These are phyloP conservation scores for Jamesozyma piceae DNA, from an alignment of 805 yeast species.

Conservation along the genomic window DNA sequence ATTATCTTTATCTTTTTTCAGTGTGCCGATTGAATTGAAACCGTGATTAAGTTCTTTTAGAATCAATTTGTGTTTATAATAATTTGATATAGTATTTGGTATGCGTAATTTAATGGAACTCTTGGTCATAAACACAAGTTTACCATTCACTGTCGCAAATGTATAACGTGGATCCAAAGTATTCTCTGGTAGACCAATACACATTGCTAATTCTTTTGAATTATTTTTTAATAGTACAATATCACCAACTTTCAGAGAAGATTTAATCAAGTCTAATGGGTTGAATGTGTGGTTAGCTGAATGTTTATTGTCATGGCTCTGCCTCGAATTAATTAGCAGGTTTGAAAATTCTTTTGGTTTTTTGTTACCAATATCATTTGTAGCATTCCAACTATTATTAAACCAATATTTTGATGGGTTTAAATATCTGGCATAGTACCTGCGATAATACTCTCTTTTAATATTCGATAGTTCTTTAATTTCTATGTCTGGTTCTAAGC, in stretches of 20 bases:
- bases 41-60: constrained; percentile 15
- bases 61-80: constrained; percentile 8
- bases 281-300: neutral
- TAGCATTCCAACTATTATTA: constrained; percentile 1
- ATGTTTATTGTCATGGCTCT: neutral
- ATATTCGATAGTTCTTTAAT: constrained; percentile 19
- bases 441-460: constrained; percentile 10
- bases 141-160: constrained; percentile 49
- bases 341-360: neutral
- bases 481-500: constrained; percentile 22
- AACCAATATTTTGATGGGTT: constrained; percentile 24
- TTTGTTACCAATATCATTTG: no score
- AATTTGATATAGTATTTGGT: constrained; percentile 33
- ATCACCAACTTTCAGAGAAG: constrained; percentile 45
- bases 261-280: neutral
- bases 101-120: constrained; percentile 41
- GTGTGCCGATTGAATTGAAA: constrained; percentile 28
- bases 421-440: constrained; percentile 16
- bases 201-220: constrained; percentile 41
- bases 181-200: constrained; percentile 44
- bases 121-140: constrained; percentile 40
- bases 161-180: constrained; percentile 48
- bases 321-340: neutral
- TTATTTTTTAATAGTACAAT: constrained; percentile 44
- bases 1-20: constrained; percentile 15